These are phyloP conservation scores for Deuterostichococcus epilithicus DNA, from an alignment of 139 green algal genomes.

Conservation along the genomic window DNA sequence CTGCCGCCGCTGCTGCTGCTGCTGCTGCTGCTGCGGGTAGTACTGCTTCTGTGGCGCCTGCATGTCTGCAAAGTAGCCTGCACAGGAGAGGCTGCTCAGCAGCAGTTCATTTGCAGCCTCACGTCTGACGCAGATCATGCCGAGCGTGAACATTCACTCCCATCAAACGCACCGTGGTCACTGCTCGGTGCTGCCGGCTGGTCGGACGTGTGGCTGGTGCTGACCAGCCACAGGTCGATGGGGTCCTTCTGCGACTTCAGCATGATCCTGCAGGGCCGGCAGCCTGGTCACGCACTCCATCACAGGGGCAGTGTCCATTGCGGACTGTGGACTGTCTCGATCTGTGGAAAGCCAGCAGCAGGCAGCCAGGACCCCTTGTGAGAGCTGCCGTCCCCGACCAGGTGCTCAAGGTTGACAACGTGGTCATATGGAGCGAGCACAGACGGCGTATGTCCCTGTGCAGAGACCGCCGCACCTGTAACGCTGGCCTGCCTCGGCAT, in stretches of 20 bases:
- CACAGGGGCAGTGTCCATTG: background rate
- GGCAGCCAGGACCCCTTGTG: background rate
- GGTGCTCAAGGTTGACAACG: background rate
- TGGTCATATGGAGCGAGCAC: background rate
- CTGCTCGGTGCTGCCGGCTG: background rate
- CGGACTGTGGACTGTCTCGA: background rate
- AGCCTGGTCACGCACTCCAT: background rate
- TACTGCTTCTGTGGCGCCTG: too few relatives aligned
- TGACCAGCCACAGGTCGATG: conserved; percentile 72
- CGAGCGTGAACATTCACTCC: too few relatives aligned
- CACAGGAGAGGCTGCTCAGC: too few relatives aligned
- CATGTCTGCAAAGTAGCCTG: too few relatives aligned
- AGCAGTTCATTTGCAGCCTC: too few relatives aligned
- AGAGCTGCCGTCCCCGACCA: background rate
- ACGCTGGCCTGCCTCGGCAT: conserved; percentile 13
- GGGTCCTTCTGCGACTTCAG: conserved; percentile 46
- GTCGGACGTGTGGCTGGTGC: background rate
- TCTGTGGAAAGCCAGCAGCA: background rate
- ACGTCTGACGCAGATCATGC: too few relatives aligned
- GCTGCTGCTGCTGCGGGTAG: too few relatives aligned
- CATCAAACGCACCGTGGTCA: background rate
- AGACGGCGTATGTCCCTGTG: background rate
- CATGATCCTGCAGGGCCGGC: conserved; percentile 30
- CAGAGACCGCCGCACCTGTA: conserved; percentile 5
- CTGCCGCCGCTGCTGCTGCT: too few relatives aligned